A percentile compares a stretch with the other conserved stretches of the same genome.
phyloP scores from a whole-genome alignment of 2,329 filamentous ascomycete species.

The Didymella pinodella region DNA sequence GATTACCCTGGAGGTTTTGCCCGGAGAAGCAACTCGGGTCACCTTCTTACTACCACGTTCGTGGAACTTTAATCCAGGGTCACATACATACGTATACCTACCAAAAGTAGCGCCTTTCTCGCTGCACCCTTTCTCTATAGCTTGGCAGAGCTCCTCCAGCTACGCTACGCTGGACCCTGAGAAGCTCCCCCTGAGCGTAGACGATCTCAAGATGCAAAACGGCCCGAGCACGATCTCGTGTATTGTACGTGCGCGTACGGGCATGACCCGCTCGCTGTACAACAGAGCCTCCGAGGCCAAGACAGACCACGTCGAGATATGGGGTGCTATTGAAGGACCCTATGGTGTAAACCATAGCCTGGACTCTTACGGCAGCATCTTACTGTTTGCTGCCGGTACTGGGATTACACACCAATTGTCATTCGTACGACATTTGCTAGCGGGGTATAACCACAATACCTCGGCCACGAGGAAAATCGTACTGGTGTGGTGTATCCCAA shows the following conservation, averaged over 20 bases:
- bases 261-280: conserved; percentile 82
- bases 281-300: conserved; percentile 65
- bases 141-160: conserved; percentile 70
- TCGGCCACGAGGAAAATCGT: conserved; percentile 79
- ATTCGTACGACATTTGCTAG: conserved; percentile 72
- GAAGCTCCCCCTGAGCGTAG: conserved; percentile 43
- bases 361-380: conserved; percentile 85
- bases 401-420: conserved; percentile 94
- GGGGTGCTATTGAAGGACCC: conserved; percentile 83
- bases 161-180: conserved; percentile 17
- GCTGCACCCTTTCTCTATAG: conserved; percentile 78
- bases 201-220: conserved; percentile 54
- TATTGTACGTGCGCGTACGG: conserved; percentile 82
- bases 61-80: conserved; percentile 74
- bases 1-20: conserved; percentile 68
- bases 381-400: conserved; percentile 88
- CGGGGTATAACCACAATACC: conserved; percentile 66
- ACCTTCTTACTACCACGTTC: conserved; percentile 74
- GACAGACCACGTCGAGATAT: conserved; percentile 63
- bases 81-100: conserved; percentile 79
- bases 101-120: conserved; percentile 72
- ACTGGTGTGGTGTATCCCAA: conserved; percentile 88
- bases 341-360: conserved; percentile 78
- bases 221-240: conserved; percentile 62
- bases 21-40: conserved; percentile 74